Evolutionary conservation across 768 basidiomycete species (phyloP).

Genomic region (Trametes elegans): DNA sequence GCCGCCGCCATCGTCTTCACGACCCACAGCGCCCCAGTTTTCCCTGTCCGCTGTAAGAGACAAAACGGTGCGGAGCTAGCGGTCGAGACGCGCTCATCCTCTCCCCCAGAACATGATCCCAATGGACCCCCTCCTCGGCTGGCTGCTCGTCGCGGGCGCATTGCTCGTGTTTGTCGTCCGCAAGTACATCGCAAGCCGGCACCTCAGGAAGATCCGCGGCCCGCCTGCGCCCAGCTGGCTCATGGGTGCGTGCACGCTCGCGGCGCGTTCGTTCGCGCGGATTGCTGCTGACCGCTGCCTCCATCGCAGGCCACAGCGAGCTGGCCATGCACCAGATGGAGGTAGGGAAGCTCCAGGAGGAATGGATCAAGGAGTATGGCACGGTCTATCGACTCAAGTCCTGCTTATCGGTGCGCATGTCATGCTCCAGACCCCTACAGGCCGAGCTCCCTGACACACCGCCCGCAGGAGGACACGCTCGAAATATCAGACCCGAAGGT

Average conservation of each 20-base stretch:
- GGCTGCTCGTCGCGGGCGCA: conserved; percentile 1
- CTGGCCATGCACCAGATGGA: conserved; percentile 1
- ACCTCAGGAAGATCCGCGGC: conserved; percentile 21
- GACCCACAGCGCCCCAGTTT: too few relatives aligned
- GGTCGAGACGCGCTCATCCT: too few relatives aligned
- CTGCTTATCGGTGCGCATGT: conserved; percentile 25
- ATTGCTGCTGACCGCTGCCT: not conserved
- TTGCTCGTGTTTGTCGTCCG: conserved; percentile 10
- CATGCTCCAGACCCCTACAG: not conserved
- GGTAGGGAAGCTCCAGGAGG: conserved; percentile 22
- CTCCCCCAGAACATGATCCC: too few relatives aligned
- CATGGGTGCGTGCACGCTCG: conserved; percentile 2
- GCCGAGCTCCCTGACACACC: not conserved
- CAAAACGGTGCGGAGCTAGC: too few relatives aligned
- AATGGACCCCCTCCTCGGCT: not conserved
- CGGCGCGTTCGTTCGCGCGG: not conserved
- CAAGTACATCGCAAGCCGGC: conserved; percentile 12
- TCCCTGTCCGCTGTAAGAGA: too few relatives aligned
- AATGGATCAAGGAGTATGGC: conserved; percentile 23
- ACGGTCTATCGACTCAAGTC: conserved; percentile 18
- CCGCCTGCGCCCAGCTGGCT: conserved; percentile 19
- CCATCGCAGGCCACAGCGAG: not conserved
- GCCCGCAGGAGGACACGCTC: conserved; percentile 10
- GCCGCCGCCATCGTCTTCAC: too few relatives aligned
- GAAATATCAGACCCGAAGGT: conserved; percentile 17